These are phyloP conservation scores for Calonectria pteridis DNA, from an alignment of 2,329 filamentous ascomycete genomes.

Conservation along the genomic window DNA sequence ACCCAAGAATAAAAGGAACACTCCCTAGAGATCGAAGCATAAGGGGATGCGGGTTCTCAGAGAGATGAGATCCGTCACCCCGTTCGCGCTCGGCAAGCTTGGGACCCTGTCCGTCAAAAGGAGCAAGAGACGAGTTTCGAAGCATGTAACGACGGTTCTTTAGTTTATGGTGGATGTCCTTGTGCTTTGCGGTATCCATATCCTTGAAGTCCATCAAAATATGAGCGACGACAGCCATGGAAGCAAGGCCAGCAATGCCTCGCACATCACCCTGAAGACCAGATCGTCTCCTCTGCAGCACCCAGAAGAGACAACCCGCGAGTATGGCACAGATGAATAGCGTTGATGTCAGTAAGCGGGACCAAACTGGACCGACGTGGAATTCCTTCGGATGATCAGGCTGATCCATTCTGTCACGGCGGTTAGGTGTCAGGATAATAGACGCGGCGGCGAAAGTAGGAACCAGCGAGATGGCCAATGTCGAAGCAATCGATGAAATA, in stretches of 20 bases:
- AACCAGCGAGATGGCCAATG: slow-evolving; percentile 76
- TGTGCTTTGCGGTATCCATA: slow-evolving; percentile 75
- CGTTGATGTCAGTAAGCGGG: slow-evolving; percentile 69
- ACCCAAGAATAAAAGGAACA: slow-evolving; percentile 70
- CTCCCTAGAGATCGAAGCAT: slow-evolving; percentile 74
- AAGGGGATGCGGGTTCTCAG: slow-evolving; percentile 74
- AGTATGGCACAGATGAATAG: slow-evolving; percentile 69
- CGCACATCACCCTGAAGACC: slow-evolving; percentile 77
- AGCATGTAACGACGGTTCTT: slow-evolving; percentile 76
- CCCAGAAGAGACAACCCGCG: slow-evolving; percentile 69
- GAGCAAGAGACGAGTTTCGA: slow-evolving; percentile 77
- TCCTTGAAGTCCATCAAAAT: slow-evolving; percentile 81
- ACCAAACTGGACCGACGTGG: slow-evolving; percentile 68
- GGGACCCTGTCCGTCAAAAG: slow-evolving; percentile 65
- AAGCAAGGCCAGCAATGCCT: slow-evolving; percentile 79
- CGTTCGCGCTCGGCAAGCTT: slow-evolving; percentile 58
- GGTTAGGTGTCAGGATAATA: slow-evolving; percentile 68
- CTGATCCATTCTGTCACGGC: slow-evolving; percentile 56
- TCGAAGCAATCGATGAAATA: slow-evolving; percentile 72
- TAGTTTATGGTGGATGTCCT: slow-evolving; percentile 77
- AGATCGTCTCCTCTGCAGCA: slow-evolving; percentile 72
- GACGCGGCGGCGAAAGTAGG: slow-evolving; percentile 76
- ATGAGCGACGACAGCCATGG: slow-evolving; percentile 80
- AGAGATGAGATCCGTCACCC: slow-evolving; percentile 63
- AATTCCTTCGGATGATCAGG: slow-evolving; percentile 65